These are phyloP conservation scores for Cryptococcus jaspeensis DNA, from an alignment of 1,284 basidiomycete genomes.

Conservation along the genomic window DNA sequence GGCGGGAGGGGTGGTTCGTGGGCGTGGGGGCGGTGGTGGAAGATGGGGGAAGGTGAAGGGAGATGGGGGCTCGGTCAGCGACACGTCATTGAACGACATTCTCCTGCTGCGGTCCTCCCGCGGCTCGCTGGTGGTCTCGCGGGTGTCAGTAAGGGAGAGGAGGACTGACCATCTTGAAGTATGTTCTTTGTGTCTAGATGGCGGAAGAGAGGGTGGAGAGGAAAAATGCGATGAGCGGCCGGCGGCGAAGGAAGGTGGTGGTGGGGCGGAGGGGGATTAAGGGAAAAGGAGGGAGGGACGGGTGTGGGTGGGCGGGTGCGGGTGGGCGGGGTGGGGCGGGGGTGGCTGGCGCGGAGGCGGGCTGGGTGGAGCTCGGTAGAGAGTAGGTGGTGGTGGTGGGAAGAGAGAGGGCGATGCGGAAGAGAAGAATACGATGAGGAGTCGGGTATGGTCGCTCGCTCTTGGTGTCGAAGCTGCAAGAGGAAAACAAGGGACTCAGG, in stretches of 20 bases:
- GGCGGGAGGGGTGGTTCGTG: not conserved
- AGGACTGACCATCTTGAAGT: not conserved
- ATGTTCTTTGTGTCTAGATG: not conserved
- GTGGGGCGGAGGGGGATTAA: not conserved
- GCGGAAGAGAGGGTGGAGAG: not conserved
- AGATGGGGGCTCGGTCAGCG: conserved; percentile 8
- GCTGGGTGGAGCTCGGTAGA: too few species aligned
- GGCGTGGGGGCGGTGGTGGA: not conserved
- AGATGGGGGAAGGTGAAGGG: not conserved
- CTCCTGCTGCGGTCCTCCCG: too few species aligned
- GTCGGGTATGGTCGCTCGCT: not conserved
- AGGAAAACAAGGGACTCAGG: too few species aligned
- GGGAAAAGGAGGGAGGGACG: not conserved
- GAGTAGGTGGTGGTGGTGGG: not conserved
- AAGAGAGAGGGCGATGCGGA: not conserved
- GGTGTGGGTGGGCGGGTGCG: conserved; percentile 3
- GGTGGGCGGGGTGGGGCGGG: not conserved
- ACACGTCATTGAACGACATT: conserved; percentile 9
- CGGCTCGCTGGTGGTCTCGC: not conserved
- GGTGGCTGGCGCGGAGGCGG: not conserved
- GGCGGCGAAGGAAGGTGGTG: too few species aligned
- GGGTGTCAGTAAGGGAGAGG: not conserved
- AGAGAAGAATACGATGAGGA: not conserved
- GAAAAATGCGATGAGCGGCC: not conserved
- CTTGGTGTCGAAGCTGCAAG: too few species aligned